Conservation (phyloP, 23 red algal genomes). For the Chondrus crispus region DNA sequence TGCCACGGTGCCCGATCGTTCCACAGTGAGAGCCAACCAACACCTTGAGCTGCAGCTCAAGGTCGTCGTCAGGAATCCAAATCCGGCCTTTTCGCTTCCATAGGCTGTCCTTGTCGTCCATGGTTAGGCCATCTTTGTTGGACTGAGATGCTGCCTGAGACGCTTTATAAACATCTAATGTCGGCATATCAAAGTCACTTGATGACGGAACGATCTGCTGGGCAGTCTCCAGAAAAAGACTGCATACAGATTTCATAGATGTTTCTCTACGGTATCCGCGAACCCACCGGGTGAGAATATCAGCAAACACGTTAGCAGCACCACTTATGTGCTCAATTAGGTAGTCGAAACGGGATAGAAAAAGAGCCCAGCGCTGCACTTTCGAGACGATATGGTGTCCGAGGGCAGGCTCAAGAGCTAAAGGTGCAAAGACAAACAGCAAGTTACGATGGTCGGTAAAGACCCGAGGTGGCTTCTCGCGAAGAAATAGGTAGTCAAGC, state of each 20-base stretch:
- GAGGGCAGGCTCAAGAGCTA: neutral
- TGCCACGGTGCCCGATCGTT: neutral
- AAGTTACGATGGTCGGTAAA: conserved; percentile 29
- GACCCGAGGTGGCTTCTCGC: neutral
- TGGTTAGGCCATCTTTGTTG: neutral
- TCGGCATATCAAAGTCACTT: neutral
- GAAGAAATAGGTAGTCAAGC: conserved; percentile 10
- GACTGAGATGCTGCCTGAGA: neutral
- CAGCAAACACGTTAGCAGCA: neutral
- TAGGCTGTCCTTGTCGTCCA: neutral
- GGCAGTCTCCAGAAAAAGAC: neutral
- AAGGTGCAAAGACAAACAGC: neutral
- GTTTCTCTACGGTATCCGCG: neutral
- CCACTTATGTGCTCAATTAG: neutral
- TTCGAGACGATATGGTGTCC: neutral
- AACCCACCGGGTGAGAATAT: neutral
- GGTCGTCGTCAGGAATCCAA: neutral
- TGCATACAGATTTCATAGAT: neutral
- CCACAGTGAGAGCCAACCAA: conserved; percentile 21
- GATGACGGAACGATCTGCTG: neutral
- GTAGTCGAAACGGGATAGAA: conserved; percentile 12
- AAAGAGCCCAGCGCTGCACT: neutral
- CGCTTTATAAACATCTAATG: neutral
- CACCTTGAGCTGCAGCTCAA: neutral
- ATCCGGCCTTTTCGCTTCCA: neutral